phyloP scores from a whole-genome alignment of 2,329 filamentous ascomycete species.

The Podosphaera fusca region DNA sequence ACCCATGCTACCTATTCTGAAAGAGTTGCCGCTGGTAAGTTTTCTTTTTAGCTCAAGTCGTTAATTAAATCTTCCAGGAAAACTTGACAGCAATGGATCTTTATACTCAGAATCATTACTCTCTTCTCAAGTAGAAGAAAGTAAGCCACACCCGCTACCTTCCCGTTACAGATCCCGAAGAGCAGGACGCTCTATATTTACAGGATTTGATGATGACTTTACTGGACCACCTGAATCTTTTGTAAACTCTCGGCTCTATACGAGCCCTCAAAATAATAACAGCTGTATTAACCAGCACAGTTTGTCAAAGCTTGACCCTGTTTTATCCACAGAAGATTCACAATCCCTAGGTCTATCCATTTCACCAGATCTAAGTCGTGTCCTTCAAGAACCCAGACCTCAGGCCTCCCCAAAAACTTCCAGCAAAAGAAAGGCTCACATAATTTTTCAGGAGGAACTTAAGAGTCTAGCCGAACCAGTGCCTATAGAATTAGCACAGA shows the following conservation, averaged over 20 bases:
- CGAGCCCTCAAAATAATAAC: slow-evolving; percentile 8
- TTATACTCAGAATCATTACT: neutral
- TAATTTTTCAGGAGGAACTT: slow-evolving; percentile 15
- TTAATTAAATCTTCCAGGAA: neutral
- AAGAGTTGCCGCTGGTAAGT: slow-evolving; percentile 12
- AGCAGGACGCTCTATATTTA: slow-evolving; percentile 36
- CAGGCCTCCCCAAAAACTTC: slow-evolving; percentile 3
- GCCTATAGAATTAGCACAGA: slow-evolving; percentile 54
- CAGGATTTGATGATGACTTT: slow-evolving; percentile 39
- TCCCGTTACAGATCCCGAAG: slow-evolving; percentile 18
- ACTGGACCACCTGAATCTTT: slow-evolving; percentile 2
- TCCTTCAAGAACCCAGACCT: slow-evolving; percentile 5
- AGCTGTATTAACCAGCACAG: slow-evolving; percentile 15
- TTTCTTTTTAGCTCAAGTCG: neutral
- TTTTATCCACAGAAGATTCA: slow-evolving; percentile 5
- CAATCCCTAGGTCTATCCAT: slow-evolving; percentile 28
- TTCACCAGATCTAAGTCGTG: slow-evolving; percentile 22
- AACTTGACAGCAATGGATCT: neutral
- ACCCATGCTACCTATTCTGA: slow-evolving; percentile 12
- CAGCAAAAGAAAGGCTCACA: slow-evolving; percentile 23
- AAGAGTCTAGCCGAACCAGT: slow-evolving; percentile 47
- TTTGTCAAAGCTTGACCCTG: slow-evolving; percentile 12
- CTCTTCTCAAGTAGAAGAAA: neutral
- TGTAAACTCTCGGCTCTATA: neutral
- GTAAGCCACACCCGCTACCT: slow-evolving; percentile 5